Evolutionary conservation across 2,329 filamentous ascomycete species (phyloP), one percentile per base, ranked within the genome.

Genomic region (Hymenoscyphus linearis): DNA sequence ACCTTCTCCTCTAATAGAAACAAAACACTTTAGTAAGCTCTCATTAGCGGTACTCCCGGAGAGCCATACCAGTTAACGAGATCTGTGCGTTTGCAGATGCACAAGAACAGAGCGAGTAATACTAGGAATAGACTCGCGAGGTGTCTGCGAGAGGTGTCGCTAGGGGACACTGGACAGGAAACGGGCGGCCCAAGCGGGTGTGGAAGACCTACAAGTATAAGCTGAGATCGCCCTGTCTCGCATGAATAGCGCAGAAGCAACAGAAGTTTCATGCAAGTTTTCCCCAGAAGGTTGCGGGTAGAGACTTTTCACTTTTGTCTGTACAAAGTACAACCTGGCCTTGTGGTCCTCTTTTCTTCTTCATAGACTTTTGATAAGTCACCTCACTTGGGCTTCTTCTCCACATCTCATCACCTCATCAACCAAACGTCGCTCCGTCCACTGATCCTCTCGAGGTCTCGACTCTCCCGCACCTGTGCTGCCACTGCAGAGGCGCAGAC

Each of bases 41-140:
- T 54, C 2, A 54, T 54, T 54, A 27, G 52, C 27, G 16, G 27
- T 54, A 27, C 52, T 54, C 13, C 12, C 4, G 27, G 13, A 9
- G 6, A 47, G 44, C 35, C n/a, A 47, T 5, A 14, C 4, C 26
- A 6, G 16, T 27, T 53, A 25, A 37, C 53, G 57, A 27, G 57
- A 53, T 59, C 57, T 54, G 47, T 53, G 57, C 57, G 40, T 34
- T 40, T 40, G 14, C 14, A n/a, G n/a, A n/a, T n/a, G n/a, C n/a
- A n/a, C n/a, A n/a, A n/a, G n/a, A n/a, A n/a, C n/a, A n/a, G n/a
- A n/a, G n/a, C n/a, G n/a, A n/a, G n/a, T n/a, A n/a, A n/a, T n/a
- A n/a, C n/a, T n/a, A n/a, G n/a, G n/a, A n/a, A n/a, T n/a, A n/a
- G n/a, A n/a, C n/a, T n/a, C n/a, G n/a, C n/a, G n/a, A n/a, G n/a